These are phyloP conservation scores for Endothia cerciana DNA, from an alignment of 2,329 filamentous ascomycete genomes.

Conservation along the genomic window DNA sequence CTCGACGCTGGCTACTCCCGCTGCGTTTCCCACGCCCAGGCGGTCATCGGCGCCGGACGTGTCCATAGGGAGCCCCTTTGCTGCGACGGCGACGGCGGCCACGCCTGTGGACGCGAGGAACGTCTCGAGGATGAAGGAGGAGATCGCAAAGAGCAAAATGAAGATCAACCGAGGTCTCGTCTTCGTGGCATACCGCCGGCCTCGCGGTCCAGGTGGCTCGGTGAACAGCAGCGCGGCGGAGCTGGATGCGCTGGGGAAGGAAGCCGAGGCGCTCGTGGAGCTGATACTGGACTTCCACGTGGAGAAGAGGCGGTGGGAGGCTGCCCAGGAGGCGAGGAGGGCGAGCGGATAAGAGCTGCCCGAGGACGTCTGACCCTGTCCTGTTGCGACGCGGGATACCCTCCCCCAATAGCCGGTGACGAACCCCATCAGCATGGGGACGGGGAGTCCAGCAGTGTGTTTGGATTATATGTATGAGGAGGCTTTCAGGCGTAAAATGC, in stretches of 20 bases:
- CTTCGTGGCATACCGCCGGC: slow-evolving; percentile 59
- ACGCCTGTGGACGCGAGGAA: background rate
- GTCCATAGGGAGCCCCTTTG: slow-evolving; percentile 29
- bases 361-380: too few species aligned
- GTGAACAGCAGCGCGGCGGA: slow-evolving; percentile 44
- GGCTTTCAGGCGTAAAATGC: background rate
- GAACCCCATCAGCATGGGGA: background rate
- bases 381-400: background rate
- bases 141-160: background rate
- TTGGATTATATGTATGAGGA: slow-evolving; percentile 6
- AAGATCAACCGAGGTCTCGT: slow-evolving; percentile 55
- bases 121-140: background rate
- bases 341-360: slow-evolving; percentile 3
- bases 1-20: slow-evolving; percentile 24
- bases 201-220: slow-evolving; percentile 43
- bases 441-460: background rate
- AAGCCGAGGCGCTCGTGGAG: slow-evolving; percentile 57
- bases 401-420: background rate
- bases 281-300: slow-evolving; percentile 55
- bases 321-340: slow-evolving; percentile 18
- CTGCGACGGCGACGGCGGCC: slow-evolving; percentile 1
- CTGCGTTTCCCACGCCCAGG: background rate
- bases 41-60: slow-evolving; percentile 18
- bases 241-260: slow-evolving; percentile 50
- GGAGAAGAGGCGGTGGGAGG: slow-evolving; percentile 26